Base-by-base conservation (phyloP, 169 alveolate genomes). In the Amoebophrya sp. region DNA sequence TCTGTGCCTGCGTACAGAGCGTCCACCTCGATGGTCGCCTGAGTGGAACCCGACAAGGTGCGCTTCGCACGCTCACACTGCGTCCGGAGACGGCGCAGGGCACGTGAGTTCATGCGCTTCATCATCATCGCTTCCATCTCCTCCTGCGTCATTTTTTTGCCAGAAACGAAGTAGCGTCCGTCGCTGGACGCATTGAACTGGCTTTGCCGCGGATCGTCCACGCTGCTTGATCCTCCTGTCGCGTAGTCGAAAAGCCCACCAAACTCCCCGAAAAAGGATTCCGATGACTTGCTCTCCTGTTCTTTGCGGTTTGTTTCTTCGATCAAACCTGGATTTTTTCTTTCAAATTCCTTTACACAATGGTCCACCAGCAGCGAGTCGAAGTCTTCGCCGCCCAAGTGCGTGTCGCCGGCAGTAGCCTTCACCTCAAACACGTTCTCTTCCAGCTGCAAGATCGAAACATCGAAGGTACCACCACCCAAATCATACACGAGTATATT, bases 391-490 rank as follows among this genome's bases (percentile, higher is more conserved):
- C 99, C 99, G 90, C 99, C 99, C 92, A 99, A 95, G 94, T 98
- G 99, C 29, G 99, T 98, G 94, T 99, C 99, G 78, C 99, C 99
- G 40, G 99, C 98, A 18, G 99, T 99, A 47, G 99, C 99, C 96
- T 92, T 92, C 91, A 92, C 94, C 40, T 96, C 97, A 91, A 94
- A 94, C 77, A 94, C 95, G 54, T 96, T 95, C 36, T 96, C 96
- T 41, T 96, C 97, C 89, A 96, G 93, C 54, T 96, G 93, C 40
- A 96, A 90, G 78, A 96, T 94, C 83, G 96, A 95, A 89, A 96
- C 97, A 94, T 96, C 97, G 94, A 96, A 96, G 78, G 97, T 95
- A 41, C 97, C 97, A 89, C 97, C 97, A 41, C 97, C 97, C 89
- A 96, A 93, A 93, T 96, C 97, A 91, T 94, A 95, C 92, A 96